phyloP scores from a whole-genome alignment of 441 rosid genomes.

The Eutrema salsugineum region DNA sequence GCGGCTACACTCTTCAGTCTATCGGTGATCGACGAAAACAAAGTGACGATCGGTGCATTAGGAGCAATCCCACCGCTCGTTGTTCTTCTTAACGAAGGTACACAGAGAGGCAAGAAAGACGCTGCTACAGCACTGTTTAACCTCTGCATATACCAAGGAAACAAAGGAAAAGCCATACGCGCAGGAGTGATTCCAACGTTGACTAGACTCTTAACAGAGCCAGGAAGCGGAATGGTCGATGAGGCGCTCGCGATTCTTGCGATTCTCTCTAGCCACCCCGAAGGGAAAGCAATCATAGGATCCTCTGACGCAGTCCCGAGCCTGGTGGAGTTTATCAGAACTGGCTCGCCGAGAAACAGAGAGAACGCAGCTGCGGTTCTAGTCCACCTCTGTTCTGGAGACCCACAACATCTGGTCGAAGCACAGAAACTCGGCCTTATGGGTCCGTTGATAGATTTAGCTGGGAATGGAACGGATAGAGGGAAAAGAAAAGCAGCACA shows the following conservation, averaged over 20 bases:
- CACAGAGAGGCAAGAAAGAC: slow-evolving; percentile 90
- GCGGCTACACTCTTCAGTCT: slow-evolving; percentile 97
- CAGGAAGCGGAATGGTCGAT: slow-evolving; percentile 82
- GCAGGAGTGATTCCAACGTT: slow-evolving; percentile 87
- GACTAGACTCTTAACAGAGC: slow-evolving; percentile 69
- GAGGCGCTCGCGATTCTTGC: slow-evolving; percentile 91
- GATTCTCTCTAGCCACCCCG: slow-evolving; percentile 84
- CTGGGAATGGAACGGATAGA: slow-evolving; percentile 83
- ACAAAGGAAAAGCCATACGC: slow-evolving; percentile 91
- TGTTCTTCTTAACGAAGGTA: slow-evolving; percentile 77
- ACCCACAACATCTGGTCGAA: slow-evolving; percentile 57
- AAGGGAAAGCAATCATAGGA: slow-evolving; percentile 81
- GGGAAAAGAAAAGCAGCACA: slow-evolving; percentile 93
- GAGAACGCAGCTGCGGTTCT: slow-evolving; percentile 96
- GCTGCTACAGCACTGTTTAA: slow-evolving; percentile 99
- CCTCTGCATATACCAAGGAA: slow-evolving; percentile 93
- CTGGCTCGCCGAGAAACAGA: slow-evolving; percentile 80
- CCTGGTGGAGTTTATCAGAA: slow-evolving; percentile 70
- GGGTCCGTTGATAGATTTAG: slow-evolving; percentile 66
- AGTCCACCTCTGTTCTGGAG: slow-evolving; percentile 86
- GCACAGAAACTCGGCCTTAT: slow-evolving; percentile 77
- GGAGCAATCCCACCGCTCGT: slow-evolving; percentile 94
- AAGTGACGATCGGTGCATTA: slow-evolving; percentile 74
- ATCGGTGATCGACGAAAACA: slow-evolving; percentile 84
- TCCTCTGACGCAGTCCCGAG: slow-evolving; percentile 81